Evolutionary conservation across 306 rosid species (phyloP), one percentile per base, ranked within the genome.

Genomic region (Trifolium repens): DNA sequence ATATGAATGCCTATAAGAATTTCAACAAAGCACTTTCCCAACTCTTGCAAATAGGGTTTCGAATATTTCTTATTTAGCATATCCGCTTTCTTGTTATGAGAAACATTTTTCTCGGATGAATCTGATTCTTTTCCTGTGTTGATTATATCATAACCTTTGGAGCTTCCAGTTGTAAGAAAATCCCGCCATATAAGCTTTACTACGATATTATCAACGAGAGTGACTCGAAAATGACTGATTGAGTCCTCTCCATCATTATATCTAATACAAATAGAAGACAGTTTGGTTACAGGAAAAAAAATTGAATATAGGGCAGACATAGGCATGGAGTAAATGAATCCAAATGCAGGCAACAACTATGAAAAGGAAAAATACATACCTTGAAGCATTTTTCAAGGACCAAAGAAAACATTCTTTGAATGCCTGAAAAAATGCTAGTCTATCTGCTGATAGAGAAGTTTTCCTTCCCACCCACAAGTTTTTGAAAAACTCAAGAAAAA

Each of bases 331-430:
- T 61, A 76, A 49, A 67, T 19, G 16, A 50, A 65, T 30, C 62
- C 65, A 79, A 61, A 30, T 39, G 40, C 49, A 27, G n/a, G 43
- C 50, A 58, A 22, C 67, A 60, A 71, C 74, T 42, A 71, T 44
- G 34, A 32, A 69, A 73, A 62, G 64, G 77, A 74, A 75, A 77
- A 52, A 69, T 60, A 44, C 66, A 47, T 78, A 94, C 98, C 97
- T 94, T 58, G 98, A 83, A 59, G 87, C 96, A 84, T 87, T 91
- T 44, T 53, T 83, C 80, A 94, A 76, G 60, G 86, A 88, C 98
- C 98, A 91, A 71, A 91, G 81, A 78, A 89, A 89, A 85, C 97
- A 94, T 74, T 94, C 98, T 84, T 80, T 84, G 76, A 88, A 85
- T n/a, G 97, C 89, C 84, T 72, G 89, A 73, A 94, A 90, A 84